Evolutionary conservation across 441 rosid species (phyloP).

Genomic region (Corymbia citriodora): DNA sequence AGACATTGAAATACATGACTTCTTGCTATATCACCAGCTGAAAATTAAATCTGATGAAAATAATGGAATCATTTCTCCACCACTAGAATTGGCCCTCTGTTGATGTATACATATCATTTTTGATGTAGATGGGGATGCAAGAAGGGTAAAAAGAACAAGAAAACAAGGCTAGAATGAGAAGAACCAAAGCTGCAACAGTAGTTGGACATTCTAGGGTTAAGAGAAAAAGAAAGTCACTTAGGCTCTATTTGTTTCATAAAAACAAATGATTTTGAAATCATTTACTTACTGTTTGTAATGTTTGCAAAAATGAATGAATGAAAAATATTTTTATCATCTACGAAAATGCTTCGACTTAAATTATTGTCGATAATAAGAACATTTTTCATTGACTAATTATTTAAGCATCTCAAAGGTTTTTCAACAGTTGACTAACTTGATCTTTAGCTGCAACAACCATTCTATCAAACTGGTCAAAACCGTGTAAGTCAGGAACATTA

Average conservation of each 20-base stretch:
- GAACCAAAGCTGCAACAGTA: neutral
- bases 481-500: neutral
- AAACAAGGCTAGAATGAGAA: neutral
- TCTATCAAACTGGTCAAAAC: neutral
- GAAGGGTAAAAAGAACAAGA: neutral
- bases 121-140: neutral
- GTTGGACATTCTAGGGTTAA: neutral
- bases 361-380: neutral
- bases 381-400: neutral
- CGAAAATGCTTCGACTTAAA: neutral
- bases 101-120: neutral
- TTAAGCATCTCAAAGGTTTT: neutral
- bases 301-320: neutral
- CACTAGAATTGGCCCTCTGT: neutral
- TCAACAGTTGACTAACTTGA: neutral
- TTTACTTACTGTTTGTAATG: neutral
- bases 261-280: neutral
- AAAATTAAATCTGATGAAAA: too few relatives aligned
- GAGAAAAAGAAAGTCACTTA: neutral
- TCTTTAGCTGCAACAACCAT: neutral
- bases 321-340: neutral
- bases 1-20: neutral
- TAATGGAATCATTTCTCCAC: too few relatives aligned
- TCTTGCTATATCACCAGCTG: neutral
- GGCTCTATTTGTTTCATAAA: neutral